Percentiles rank a stretch among this genome's conserved stretches.
These are phyloP conservation scores for Puccinellia tenuiflora DNA, from an alignment of 176 grass and related monocot species.

Conservation along the genomic window DNA sequence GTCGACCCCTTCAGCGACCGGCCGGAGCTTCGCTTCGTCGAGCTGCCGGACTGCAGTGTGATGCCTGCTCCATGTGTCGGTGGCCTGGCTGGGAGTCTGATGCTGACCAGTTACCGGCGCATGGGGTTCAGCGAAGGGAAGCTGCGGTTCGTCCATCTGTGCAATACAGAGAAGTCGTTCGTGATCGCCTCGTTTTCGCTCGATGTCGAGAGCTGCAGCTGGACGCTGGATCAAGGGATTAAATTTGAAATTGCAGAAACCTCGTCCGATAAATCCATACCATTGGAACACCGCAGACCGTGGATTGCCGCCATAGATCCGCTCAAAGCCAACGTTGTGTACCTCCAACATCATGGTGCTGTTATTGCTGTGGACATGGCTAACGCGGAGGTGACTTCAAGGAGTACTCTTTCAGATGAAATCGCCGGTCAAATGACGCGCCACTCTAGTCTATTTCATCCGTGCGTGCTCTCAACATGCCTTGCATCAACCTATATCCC, in stretches of 20 bases:
- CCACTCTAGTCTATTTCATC: not conserved
- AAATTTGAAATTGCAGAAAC: not conserved
- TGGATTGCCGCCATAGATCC: not conserved
- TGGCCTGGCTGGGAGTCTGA: not conserved
- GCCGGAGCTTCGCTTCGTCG: not conserved
- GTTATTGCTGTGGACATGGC: not conserved
- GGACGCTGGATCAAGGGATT: not conserved
- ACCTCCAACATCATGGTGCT: not conserved
- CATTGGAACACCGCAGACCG: not conserved
- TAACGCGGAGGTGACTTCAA: not conserved
- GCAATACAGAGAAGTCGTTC: not conserved
- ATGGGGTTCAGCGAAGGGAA: not conserved
- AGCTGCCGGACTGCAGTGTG: not conserved
- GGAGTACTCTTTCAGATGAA: not conserved
- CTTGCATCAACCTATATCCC: conserved; percentile 9
- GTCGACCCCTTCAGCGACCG: not conserved
- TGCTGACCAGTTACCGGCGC: not conserved
- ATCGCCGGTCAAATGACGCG: not conserved
- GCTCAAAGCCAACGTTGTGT: not conserved
- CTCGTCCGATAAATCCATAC: not conserved
- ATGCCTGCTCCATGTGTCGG: not conserved
- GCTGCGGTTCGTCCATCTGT: not conserved
- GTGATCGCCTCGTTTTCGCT: not conserved
- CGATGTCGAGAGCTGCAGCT: not conserved
- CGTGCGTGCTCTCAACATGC: not conserved